phyloP scores from a whole-genome alignment of 2,329 filamentous ascomycete genomes.

The Fusarium siculi region DNA sequence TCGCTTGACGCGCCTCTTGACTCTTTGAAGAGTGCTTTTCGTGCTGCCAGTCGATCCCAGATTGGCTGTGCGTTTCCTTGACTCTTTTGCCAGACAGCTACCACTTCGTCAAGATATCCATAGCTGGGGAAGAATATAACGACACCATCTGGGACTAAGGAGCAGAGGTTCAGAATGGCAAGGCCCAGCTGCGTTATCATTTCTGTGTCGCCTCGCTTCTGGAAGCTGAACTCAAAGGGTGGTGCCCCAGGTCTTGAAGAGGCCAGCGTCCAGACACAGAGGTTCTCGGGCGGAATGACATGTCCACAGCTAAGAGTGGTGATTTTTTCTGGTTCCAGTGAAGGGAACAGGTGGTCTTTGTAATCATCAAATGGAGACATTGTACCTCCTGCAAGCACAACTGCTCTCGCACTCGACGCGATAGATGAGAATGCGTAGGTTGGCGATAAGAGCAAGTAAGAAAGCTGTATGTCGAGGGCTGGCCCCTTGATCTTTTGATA shows the following conservation, averaged over 20 bases:
- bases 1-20: slow-evolving; percentile 69
- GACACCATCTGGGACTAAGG: slow-evolving; percentile 84
- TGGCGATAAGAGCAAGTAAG: slow-evolving; percentile 90
- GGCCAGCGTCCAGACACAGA: slow-evolving; percentile 80
- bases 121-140: slow-evolving; percentile 98
- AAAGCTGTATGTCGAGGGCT: slow-evolving; percentile 68
- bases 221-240: slow-evolving; percentile 88
- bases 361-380: slow-evolving; percentile 99
- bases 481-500: slow-evolving; percentile 60
- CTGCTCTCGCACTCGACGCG: slow-evolving; percentile 83
- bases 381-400: slow-evolving; percentile 92
- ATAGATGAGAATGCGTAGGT: slow-evolving; percentile 92
- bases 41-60: slow-evolving; percentile 67
- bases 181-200: slow-evolving; percentile 81
- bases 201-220: slow-evolving; percentile 73
- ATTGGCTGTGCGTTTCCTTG: slow-evolving; percentile 52
- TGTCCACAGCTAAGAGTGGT: slow-evolving; percentile 92
- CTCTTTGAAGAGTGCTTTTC: slow-evolving; percentile 73
- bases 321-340: slow-evolving; percentile 70
- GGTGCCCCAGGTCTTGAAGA: slow-evolving; percentile 53
- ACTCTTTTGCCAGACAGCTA: slow-evolving; percentile 67
- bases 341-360: slow-evolving; percentile 84
- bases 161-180: slow-evolving; percentile 76
- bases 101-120: slow-evolving; percentile 82
- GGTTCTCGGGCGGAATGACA: slow-evolving; percentile 84